Evolutionary conservation across 2,329 filamentous ascomycete genomes (phyloP).

Genomic region (Pseudomassariella vexata): DNA sequence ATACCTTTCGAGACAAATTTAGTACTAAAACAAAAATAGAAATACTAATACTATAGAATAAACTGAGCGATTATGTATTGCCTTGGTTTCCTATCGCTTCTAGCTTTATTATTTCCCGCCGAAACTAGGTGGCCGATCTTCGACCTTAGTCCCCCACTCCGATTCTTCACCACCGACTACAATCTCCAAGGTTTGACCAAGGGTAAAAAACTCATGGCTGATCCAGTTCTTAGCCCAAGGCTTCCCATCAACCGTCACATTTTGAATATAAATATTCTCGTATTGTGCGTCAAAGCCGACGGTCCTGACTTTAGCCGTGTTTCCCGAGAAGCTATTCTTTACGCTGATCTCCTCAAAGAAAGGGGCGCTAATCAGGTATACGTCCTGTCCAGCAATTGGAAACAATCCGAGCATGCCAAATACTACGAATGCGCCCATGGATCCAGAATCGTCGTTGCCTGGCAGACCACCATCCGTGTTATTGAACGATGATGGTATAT

Average conservation of each 20-base stretch:
- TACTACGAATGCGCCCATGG: slow-evolving; percentile 55
- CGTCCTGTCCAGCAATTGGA: slow-evolving; percentile 55
- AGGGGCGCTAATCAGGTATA: slow-evolving; percentile 57
- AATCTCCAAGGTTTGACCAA: slow-evolving; percentile 53
- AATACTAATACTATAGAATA: too few relatives aligned
- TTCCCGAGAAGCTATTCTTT: slow-evolving; percentile 45
- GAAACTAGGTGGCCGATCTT: slow-evolving; percentile 25
- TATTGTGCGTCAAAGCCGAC: slow-evolving; percentile 52
- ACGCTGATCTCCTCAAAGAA: slow-evolving; percentile 53
- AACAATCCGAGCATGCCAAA: slow-evolving; percentile 58
- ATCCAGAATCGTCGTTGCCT: slow-evolving; percentile 59
- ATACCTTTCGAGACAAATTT: too few relatives aligned
- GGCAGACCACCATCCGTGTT: slow-evolving; percentile 49
- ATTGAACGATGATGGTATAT: slow-evolving; percentile 58
- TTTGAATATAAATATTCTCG: slow-evolving; percentile 52
- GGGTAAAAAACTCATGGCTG: slow-evolving; percentile 50
- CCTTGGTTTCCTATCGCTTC: too few relatives aligned
- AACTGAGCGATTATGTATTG: too few relatives aligned
- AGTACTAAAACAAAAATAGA: too few relatives aligned
- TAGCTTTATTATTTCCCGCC: too few relatives aligned
- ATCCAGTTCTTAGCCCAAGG: slow-evolving; percentile 55
- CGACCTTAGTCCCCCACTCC: slow-evolving; percentile 61
- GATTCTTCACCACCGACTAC: slow-evolving; percentile 54
- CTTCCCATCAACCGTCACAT: slow-evolving; percentile 47
- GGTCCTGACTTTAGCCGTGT: slow-evolving; percentile 49